Base-by-base conservation (phyloP, 768 basidiomycete genomes). In the Holtermannia corniformis region DNA sequence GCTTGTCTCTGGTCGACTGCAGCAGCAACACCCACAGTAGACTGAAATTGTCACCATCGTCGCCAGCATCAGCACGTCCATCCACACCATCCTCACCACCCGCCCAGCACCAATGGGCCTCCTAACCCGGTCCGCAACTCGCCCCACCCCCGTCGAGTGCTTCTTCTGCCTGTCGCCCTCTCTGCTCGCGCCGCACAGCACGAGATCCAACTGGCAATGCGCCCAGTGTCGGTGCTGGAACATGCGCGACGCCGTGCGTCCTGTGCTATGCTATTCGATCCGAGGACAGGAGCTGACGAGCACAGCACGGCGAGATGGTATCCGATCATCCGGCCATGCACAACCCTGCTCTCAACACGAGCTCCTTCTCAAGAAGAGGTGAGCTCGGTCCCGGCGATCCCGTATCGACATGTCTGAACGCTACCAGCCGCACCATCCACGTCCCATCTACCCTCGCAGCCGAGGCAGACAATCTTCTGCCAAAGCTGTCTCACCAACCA, bases 401-500 rank as follows among this genome's bases (percentile, higher is more conserved):
- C n/a, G n/a, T n/a, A n/a, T n/a, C n/a, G n/a, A 25, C 23, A 24
- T 50, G 4, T 2, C 28, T 49, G 37, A 21, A 14, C 40, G 3
- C 47, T 16, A 5, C 16, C 28, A 68, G 66, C 64, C 22, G 55
- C 42, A 14, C 64, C 66, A 0, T 68, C 66, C 0, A 53, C 52
- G 5, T 65, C 66, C 1, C 66, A 62, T 43, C 47, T 68, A 1
- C 66, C 66, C 4, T 49, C 55, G 1, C 50, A 56, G 3, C 45
- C 56, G n/a, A n/a, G n/a, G n/a, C n/a, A n/a, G n/a, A n/a, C n/a
- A n/a, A n/a, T n/a, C 5, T 92, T 93, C 74, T 96, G 91, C 72
- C 82, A 85, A 61, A 81, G 81, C 5, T 95, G 92, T 70, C 83
- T 85, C 61, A 86, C 87, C n/a, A 96, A 96, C 72, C 91, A 95